Evolutionary conservation across 441 rosid species (phyloP), one percentile per base, ranked within the genome.

Genomic region (Adansonia madagascariensis): DNA sequence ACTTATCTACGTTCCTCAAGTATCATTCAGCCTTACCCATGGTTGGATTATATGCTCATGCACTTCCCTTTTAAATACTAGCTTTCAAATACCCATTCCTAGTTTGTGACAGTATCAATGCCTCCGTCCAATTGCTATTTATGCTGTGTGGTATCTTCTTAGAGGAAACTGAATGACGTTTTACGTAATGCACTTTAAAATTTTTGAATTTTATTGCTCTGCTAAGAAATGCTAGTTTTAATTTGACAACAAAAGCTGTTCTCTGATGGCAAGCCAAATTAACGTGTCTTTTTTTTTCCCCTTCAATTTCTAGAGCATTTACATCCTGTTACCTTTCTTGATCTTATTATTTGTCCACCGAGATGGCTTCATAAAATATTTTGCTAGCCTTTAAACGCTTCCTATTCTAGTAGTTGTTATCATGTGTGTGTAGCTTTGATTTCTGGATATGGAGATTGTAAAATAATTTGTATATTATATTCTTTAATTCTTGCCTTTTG

Each of bases 401-500:
- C 5, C 43, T 53, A 62, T 53, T 71, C 31, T n/a, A 17, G 43
- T 53, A 31, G 49, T n/a, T 68, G 43, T 69, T 71, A 10, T 35
- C 22, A 52, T 4, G 3, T 50, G 15, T 10, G 6, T 39, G n/a
- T 24, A 8, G 14, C 50, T 8, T 39, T 17, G 64, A 72, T 59
- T 44, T 60, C 20, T 73, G 56, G 31, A 35, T 55, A 63, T 8
- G 64, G 64, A 52, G 11, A 47, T 18, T n/a, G 52, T 39, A 75
- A 50, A 75, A 22, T 64, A 11, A 18, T 64, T 59, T 66, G 49
- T 50, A 5, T 65, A 75, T 18, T 47, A 7, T 20, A 67, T 71
- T 63, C 62, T 65, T 69, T 65, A 31, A 44, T 79, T 59, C 67
- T 75, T 81, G 60, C 74, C 9, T 84, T 83, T 83, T 64, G 39